Conservation (phyloP, 208 protist genomes). For the Herpetomonas samuelpessoai region DNA sequence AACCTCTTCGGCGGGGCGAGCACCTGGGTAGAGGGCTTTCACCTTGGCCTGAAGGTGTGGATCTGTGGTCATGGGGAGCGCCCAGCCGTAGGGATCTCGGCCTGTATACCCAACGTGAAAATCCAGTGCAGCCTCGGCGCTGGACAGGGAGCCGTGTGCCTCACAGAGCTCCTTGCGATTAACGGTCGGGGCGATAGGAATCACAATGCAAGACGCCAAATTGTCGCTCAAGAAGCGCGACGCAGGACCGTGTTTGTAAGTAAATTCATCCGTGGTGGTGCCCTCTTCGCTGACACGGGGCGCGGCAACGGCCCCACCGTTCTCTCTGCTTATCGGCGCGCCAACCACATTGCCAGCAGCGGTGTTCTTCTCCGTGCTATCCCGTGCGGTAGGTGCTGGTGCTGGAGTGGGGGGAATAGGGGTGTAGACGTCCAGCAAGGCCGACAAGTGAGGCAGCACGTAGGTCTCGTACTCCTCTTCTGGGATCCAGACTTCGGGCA, state of each 20-base stretch:
- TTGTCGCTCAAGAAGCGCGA: constrained; percentile 47
- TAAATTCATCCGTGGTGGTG: too few species aligned
- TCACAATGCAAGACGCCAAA: constrained; percentile 27
- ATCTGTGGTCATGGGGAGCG: constrained; percentile 31
- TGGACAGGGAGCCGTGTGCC: constrained; percentile 8
- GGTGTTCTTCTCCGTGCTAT: background rate
- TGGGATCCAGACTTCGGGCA: background rate
- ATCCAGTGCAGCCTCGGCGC: constrained; percentile 21
- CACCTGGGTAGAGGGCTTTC: constrained; percentile 20
- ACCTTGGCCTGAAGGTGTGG: constrained; percentile 22
- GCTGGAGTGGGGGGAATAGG: too few species aligned
- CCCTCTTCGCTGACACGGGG: background rate
- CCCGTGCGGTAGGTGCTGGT: background rate
- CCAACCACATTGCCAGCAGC: background rate
- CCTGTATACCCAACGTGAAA: constrained; percentile 43
- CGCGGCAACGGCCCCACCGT: background rate
- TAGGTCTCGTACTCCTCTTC: background rate
- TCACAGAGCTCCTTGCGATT: constrained; percentile 28
- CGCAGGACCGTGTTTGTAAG: constrained; percentile 25
- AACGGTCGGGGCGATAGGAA: constrained; percentile 24
- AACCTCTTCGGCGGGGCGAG: constrained; percentile 21
- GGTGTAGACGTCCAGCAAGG: background rate
- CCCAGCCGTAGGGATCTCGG: constrained; percentile 32
- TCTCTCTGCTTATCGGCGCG: too few species aligned
- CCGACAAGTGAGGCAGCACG: background rate